A percentile compares a stretch with the other conserved stretches of the same genome.
Evolutionary conservation across 2,329 filamentous ascomycete genomes (phyloP).

Genomic region (Pseudogymnoascus sp.): DNA sequence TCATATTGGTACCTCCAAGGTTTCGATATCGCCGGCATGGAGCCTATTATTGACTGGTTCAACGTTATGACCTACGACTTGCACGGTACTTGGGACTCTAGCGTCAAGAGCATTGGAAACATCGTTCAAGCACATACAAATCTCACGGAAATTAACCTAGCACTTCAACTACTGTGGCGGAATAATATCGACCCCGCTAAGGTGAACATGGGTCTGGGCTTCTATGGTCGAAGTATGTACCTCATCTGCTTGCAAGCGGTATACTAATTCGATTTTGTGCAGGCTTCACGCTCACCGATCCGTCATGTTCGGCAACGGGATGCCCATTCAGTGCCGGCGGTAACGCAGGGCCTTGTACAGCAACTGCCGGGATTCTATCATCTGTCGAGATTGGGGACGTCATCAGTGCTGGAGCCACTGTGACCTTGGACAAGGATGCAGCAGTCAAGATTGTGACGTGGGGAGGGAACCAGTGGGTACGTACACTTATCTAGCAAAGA

Average conservation of each 20-base stretch:
- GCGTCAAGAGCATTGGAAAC: constrained; percentile 27
- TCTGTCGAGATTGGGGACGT: constrained; percentile 30
- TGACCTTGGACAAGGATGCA: constrained; percentile 21
- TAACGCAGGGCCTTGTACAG: constrained; percentile 21
- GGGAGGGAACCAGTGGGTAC: constrained; percentile 30
- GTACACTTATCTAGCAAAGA: neutral
- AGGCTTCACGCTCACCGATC: constrained; percentile 14
- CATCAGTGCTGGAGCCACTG: constrained; percentile 15
- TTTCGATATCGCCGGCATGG: constrained; percentile 7
- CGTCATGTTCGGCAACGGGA: constrained; percentile 16
- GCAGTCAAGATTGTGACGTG: constrained; percentile 29
- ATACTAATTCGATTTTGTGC: constrained; percentile 1
- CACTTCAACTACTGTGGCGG: constrained; percentile 37
- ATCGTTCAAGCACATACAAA: constrained; percentile 35
- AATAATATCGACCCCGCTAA: constrained; percentile 32
- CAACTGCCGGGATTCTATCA: constrained; percentile 26
- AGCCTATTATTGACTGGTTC: constrained; percentile 30
- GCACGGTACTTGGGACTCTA: constrained; percentile 34
- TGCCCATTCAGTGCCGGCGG: constrained; percentile 18
- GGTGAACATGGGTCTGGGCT: constrained; percentile 36
- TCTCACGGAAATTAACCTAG: constrained; percentile 35
- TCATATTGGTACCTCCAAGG: constrained; percentile 10
- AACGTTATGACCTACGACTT: constrained; percentile 40
- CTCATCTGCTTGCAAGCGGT: neutral
- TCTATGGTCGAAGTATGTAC: constrained; percentile 31